These are phyloP conservation scores for Daldinia decipiens DNA, from an alignment of 495 filamentous ascomycete genomes.

Conservation along the genomic window DNA sequence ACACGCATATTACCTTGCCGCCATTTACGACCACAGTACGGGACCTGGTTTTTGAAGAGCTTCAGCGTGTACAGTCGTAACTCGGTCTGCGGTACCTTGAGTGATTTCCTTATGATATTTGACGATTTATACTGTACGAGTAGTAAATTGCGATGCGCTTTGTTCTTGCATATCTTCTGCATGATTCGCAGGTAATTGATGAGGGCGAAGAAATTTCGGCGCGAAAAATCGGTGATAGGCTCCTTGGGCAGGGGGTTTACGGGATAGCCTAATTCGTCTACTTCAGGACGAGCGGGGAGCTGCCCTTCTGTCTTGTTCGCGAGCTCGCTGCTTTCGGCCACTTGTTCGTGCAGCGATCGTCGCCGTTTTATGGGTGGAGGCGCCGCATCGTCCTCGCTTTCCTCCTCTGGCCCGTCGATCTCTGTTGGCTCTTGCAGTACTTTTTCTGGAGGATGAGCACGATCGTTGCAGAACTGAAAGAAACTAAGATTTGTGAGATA, in stretches of 20 bases:
- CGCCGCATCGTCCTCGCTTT: conserved; percentile 75
- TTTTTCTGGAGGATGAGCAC: conserved; percentile 45
- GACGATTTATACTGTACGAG: conserved; percentile 95
- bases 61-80: conserved; percentile 95
- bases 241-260: conserved; percentile 70
- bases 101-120: conserved; percentile 84
- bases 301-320: conserved; percentile 45
- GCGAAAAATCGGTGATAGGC: conserved; percentile 89
- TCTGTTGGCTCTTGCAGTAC: conserved; percentile 34
- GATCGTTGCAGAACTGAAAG: conserved; percentile 83
- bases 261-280: conserved; percentile 89
- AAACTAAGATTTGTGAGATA: conserved; percentile 67
- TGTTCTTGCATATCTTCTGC: conserved; percentile 95
- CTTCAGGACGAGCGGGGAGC: conserved; percentile 70
- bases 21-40: conserved; percentile 98
- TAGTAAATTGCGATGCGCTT: conserved; percentile 91
- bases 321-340: conserved; percentile 34
- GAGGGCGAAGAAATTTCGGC: conserved; percentile 90
- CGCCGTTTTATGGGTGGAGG: conserved; percentile 80
- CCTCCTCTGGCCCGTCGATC: conserved; percentile 45
- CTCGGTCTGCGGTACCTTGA: conserved; percentile 88
- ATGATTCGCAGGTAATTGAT: conserved; percentile 95
- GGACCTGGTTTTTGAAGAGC: conserved; percentile 97
- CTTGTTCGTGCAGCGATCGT: conserved; percentile 59
- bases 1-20: conserved; percentile 98